Conservation (phyloP, 192 early-diverging fungal species). For the Podila epicladia region DNA sequence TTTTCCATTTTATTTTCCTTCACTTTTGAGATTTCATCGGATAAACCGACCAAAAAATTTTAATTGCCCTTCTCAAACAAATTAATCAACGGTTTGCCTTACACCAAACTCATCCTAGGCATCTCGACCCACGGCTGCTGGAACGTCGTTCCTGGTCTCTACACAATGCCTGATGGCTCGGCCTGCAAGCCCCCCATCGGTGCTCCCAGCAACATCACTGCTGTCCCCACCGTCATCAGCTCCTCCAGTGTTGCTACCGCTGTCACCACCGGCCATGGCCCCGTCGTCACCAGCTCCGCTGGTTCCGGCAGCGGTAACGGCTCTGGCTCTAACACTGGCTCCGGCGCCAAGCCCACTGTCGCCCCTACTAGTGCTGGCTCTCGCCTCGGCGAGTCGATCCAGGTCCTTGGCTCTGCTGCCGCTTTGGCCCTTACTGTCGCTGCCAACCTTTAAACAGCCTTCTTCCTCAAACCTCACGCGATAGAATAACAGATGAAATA, state of each 20-base stretch:
- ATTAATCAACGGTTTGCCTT: too few relatives aligned
- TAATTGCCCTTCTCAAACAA: too few relatives aligned
- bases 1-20: background rate
- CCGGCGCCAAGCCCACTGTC: too few relatives aligned
- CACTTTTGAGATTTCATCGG: too few relatives aligned
- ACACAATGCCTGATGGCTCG: constrained; percentile 27
- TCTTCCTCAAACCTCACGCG: too few relatives aligned
- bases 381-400: background rate
- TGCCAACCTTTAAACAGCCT: background rate
- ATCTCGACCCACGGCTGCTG: constrained; percentile 21
- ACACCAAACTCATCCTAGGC: too few relatives aligned
- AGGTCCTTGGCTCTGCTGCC: background rate
- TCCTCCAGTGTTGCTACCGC: background rate
- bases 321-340: background rate
- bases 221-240: background rate
- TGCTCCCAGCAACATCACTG: background rate
- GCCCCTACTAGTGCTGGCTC: background rate
- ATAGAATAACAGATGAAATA: too few relatives aligned
- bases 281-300: too few relatives aligned
- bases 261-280: background rate
- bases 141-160: constrained; percentile 33
- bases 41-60: too few relatives aligned
- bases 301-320: too few relatives aligned
- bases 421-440: background rate
- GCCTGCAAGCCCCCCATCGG: background rate